Base-by-base conservation (phyloP, 2,329 filamentous ascomycete species). In the Aureobasidium vineae region DNA sequence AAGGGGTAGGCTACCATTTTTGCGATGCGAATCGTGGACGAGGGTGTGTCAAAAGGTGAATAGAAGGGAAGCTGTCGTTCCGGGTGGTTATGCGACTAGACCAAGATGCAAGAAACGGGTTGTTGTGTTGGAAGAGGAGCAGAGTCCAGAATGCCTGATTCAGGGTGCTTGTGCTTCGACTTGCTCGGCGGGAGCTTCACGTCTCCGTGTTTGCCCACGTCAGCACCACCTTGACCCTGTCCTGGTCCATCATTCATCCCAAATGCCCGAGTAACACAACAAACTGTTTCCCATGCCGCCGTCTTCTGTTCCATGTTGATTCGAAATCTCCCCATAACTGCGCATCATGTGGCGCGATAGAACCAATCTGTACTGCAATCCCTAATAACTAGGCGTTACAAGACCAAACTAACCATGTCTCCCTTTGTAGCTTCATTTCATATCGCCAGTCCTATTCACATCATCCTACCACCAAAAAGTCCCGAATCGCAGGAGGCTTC, bases 371-470 rank as follows among this genome's bases (percentile, higher is more conserved):
- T 97, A 87, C 13, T 31, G 36, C 60, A 61, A 31, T 16, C 59
- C 64, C 50, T 65, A 68, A 61, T 69, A 63, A 50, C 57, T 31
- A 50, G 40, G 5, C 21, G 41, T 5, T 23, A 26, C 33, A 6
- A 31, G 11, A 66, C 49, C 26, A n/a, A 41, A 50, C 66, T 67
- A 21, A 67, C 60, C 31, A 26, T 54, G 21, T 45, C 61, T 53
- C 43, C 47, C 40, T 43, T 5, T 53, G 40, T 75, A 97, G 94
- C 77, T 99, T 96, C 79, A 95, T 99, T 77, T 98, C 95, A 79
- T 99, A 98, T 84, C 93, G 95, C 75, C 95, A 99, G 82, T 98
- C 94, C 74, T 98, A 97, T 80, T 88, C 92, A 73, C 95, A 98
- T 79, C 93, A 97, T 77, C 95, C 95, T 64, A 69, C 71, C 19